phyloP scores from a whole-genome alignment of 208 protist species.

The Acanthamoeba culbertsoni region DNA sequence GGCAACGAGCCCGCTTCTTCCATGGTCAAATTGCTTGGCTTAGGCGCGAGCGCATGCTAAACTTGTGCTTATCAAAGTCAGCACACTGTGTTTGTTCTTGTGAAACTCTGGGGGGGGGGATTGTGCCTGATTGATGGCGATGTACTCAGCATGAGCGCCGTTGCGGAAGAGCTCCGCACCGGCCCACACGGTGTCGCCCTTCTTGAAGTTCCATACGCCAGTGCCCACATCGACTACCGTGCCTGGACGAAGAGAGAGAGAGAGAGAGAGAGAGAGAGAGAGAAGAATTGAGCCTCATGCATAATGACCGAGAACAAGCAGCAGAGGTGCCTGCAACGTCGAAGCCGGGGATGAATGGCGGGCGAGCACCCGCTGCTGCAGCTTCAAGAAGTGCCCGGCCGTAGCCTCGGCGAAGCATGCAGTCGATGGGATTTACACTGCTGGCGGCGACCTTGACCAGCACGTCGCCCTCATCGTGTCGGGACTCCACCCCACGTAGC shows the following conservation, averaged over 20 bases:
- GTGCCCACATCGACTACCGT: slow-evolving; percentile 33
- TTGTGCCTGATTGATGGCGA: slow-evolving; percentile 39
- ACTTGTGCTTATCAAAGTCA: not conserved
- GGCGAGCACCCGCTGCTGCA: not conserved
- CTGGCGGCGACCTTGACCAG: not conserved
- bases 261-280: not conserved
- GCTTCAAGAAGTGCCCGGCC: slow-evolving; percentile 15
- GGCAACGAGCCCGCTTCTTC: slow-evolving; percentile 22
- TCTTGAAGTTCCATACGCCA: slow-evolving; percentile 43
- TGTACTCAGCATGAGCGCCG: slow-evolving; percentile 31
- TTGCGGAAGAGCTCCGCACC: slow-evolving; percentile 10
- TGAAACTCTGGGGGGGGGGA: not conserved
- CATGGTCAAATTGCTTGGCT: not conserved
- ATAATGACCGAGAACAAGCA: not conserved
- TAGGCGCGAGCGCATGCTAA: slow-evolving; percentile 14
- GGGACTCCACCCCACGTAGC: not conserved
- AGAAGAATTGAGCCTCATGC: not conserved
- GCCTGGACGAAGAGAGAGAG: not conserved
- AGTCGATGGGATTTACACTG: slow-evolving; percentile 48
- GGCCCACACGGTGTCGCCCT: slow-evolving; percentile 38
- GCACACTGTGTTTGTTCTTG: not conserved
- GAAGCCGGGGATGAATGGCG: slow-evolving; percentile 18
- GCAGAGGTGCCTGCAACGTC: not conserved
- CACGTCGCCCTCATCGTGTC: slow-evolving; percentile 44
- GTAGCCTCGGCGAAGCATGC: slow-evolving; percentile 26